Conservation (phyloP, 768 basidiomycete species). For the Xerocomellus amylosporus region DNA sequence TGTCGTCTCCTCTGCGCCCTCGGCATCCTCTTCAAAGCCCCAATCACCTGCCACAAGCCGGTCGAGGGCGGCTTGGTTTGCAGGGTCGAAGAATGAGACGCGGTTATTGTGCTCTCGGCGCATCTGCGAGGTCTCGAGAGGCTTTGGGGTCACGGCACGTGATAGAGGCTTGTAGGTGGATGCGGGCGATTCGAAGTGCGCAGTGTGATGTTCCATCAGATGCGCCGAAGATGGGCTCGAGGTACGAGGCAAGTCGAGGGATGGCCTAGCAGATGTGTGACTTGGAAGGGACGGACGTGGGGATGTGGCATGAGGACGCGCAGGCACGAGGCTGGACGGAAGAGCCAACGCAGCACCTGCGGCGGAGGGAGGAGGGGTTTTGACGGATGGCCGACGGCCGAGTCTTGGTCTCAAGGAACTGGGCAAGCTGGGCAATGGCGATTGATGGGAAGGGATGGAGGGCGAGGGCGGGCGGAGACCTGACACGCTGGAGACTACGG, state of each 20-base stretch:
- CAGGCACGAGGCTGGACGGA: slow-evolving; percentile 27
- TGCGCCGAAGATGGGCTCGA: slow-evolving; percentile 18
- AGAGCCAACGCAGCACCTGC: slow-evolving; percentile 19
- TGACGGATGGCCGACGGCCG: slow-evolving; percentile 45
- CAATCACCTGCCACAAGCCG: slow-evolving; percentile 55
- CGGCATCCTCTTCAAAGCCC: slow-evolving; percentile 47
- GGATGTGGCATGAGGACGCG: slow-evolving; percentile 26
- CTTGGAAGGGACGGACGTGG: slow-evolving; percentile 15
- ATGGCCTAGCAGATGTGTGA: slow-evolving; percentile 14
- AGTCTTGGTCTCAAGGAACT: slow-evolving; percentile 36
- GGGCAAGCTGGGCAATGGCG: slow-evolving; percentile 21
- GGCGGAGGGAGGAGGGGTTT: slow-evolving; percentile 34
- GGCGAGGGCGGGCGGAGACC: slow-evolving; percentile 26
- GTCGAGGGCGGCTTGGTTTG: slow-evolving; percentile 71
- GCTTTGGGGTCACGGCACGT: slow-evolving; percentile 29
- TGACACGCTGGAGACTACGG: slow-evolving; percentile 11
- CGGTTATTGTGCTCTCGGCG: slow-evolving; percentile 65
- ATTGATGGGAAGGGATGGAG: slow-evolving; percentile 18
- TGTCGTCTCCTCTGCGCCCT: slow-evolving; percentile 66
- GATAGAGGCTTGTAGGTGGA: slow-evolving; percentile 25
- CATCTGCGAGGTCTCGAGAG: slow-evolving; percentile 33
- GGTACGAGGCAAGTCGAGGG: slow-evolving; percentile 18
- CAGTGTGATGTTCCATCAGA: slow-evolving; percentile 11
- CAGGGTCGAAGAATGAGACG: slow-evolving; percentile 79
- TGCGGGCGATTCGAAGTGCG: slow-evolving; percentile 19